Evolutionary conservation across 179 eudicot species (phyloP).

Genomic region (Drosera spatulata): DNA sequence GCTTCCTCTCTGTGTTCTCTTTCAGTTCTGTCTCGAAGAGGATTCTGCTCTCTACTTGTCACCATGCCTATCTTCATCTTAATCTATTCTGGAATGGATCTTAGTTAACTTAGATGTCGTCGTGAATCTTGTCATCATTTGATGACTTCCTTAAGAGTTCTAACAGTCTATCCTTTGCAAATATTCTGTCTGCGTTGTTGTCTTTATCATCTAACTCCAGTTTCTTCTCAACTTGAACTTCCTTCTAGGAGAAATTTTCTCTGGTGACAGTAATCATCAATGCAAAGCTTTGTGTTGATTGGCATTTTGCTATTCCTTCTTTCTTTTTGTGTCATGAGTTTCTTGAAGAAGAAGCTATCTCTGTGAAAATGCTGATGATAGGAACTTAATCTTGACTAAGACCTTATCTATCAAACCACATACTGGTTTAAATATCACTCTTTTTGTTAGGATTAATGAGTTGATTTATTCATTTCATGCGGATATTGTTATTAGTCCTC

Average conservation of each 20-base stretch:
- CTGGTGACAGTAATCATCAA: constrained; percentile 12
- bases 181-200: constrained; percentile 20
- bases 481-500: too few relatives aligned
- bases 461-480: too few relatives aligned
- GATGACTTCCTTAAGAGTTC: constrained; percentile 26
- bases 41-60: constrained; percentile 19
- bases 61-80: constrained; percentile 21
- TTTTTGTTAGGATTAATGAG: too few relatives aligned
- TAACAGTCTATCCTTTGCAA: constrained; percentile 36
- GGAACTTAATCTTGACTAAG: too few relatives aligned
- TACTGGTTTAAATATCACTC: too few relatives aligned
- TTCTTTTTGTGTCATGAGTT: too few relatives aligned
- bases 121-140: constrained; percentile 30
- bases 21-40: constrained; percentile 23
- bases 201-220: constrained; percentile 16
- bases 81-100: constrained; percentile 11
- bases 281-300: constrained; percentile 10
- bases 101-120: constrained; percentile 25
- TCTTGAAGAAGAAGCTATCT: too few relatives aligned
- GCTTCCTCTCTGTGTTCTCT: constrained; percentile 20
- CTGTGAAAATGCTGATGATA: too few relatives aligned
- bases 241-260: constrained; percentile 15
- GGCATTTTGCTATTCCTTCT: background rate
- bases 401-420: too few relatives aligned
- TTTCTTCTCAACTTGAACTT: constrained; percentile 10